Base-by-base conservation (phyloP, 768 basidiomycete genomes). In the Boletales sp. region DNA sequence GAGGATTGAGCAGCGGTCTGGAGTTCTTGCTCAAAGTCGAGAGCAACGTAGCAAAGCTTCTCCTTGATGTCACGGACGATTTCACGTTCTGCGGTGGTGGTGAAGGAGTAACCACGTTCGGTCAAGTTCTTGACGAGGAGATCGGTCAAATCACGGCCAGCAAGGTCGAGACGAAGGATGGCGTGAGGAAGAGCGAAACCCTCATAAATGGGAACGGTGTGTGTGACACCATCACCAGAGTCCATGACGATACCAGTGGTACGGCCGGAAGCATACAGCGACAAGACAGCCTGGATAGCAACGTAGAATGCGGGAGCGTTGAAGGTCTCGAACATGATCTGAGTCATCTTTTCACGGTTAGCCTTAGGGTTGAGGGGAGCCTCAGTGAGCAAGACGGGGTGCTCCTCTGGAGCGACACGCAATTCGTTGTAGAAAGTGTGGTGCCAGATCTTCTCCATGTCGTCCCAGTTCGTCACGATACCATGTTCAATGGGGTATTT, bases 391-490 rank as follows among this genome's bases (percentile, higher is more conserved):
- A 86, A 70, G 56, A 86, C 80, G 31, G 84, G 85, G 70, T 86
- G 85, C 63, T 87, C 86, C 65, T 87, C 85, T 10, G 84, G 84
- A 4, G 86, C 85, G 50, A 86, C 84, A 67, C 86, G 84, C 52
- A 87, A 78, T 62, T 86, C 86, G 62, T 87, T 86, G 74, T 86
- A 94, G 74, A 94, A 95, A 30, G 93, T 94, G 77, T 94, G 92
- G 70, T 94, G 91, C 92, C 92, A 95, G 69, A 94, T 94, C 76
- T 94, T 94, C 77, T 95, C 94, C 92, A 94, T 94, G 73, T 94
- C 93, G 63, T 94, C 94, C 94, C 94, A 97, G 83, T 97, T 94
- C 71, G 92, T 94, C 69, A 95, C 89, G 65, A 92, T 87, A 72
- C 90, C 90, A 74, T 92, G 90, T 70, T 93, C 89, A 60, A 92